Conservation (phyloP, 2,329 filamentous ascomycete species). For the Aschersonia sp. region DNA sequence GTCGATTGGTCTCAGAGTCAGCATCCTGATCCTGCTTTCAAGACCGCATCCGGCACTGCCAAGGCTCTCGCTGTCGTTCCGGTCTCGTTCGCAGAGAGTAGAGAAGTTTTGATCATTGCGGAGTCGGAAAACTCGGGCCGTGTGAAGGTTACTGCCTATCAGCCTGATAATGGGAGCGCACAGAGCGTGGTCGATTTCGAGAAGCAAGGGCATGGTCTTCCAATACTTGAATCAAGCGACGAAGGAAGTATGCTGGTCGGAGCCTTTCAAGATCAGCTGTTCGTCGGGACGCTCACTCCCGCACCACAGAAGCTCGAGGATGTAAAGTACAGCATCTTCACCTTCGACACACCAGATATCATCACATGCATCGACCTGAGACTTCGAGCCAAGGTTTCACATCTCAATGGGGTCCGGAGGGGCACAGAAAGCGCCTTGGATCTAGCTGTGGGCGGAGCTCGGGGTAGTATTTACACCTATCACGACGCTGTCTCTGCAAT, state of each 20-base stretch:
- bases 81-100: slow-evolving; percentile 15
- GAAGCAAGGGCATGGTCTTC: slow-evolving; percentile 19
- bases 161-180: slow-evolving; percentile 15
- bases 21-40: slow-evolving; percentile 26
- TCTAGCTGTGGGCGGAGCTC: slow-evolving; percentile 60
- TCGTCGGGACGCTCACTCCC: slow-evolving; percentile 16
- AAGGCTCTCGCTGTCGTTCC: slow-evolving; percentile 29
- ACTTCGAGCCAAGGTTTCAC: slow-evolving; percentile 13
- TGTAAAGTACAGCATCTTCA: slow-evolving; percentile 38
- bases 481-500: slow-evolving; percentile 49
- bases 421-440: slow-evolving; percentile 38
- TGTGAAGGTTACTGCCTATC: slow-evolving; percentile 31
- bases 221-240: slow-evolving; percentile 31
- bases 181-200: slow-evolving; percentile 22
- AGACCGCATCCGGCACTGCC: slow-evolving; percentile 25
- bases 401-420: slow-evolving; percentile 11
- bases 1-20: slow-evolving; percentile 41
- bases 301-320: slow-evolving; percentile 10
- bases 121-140: slow-evolving; percentile 22
- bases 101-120: slow-evolving; percentile 33
- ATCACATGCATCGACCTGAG: slow-evolving; percentile 55
- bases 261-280: slow-evolving; percentile 21
- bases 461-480: slow-evolving; percentile 71
- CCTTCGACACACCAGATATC: slow-evolving; percentile 44
- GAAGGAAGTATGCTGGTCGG: slow-evolving; percentile 41